A percentile compares a stretch with the other conserved stretches of the same genome.
These are phyloP conservation scores for Fusarium cyanostomum DNA, from an alignment of 2,329 filamentous ascomycete genomes.

Conservation along the genomic window DNA sequence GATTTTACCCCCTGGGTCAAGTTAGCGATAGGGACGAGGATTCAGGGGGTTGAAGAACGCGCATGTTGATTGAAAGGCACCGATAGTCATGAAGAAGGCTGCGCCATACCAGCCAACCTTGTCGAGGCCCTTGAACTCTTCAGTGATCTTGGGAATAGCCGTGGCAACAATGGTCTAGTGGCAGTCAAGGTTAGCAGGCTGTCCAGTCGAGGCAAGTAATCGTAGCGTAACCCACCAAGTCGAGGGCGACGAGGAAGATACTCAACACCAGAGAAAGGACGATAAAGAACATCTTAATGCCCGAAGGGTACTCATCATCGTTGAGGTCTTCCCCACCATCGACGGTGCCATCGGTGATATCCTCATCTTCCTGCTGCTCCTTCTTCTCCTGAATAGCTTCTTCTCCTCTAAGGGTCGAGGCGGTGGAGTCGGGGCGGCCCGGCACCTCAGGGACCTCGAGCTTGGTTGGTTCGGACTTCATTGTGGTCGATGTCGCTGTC, in stretches of 20 bases:
- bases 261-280: constrained; percentile 57
- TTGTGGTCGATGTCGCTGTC: constrained; percentile 1
- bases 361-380: constrained; percentile 36
- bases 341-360: constrained; percentile 32
- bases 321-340: constrained; percentile 31
- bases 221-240: constrained; percentile 50
- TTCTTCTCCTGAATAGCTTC: constrained; percentile 42
- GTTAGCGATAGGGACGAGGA: constrained; percentile 28
- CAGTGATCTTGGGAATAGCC: constrained; percentile 65
- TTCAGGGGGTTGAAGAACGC: constrained; percentile 33
- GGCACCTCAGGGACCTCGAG: constrained; percentile 38
- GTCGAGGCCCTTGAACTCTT: constrained; percentile 60
- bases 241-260: constrained; percentile 61
- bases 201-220: not conserved
- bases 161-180: constrained; percentile 64
- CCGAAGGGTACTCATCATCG: constrained; percentile 52
- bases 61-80: constrained; percentile 56
- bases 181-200: constrained; percentile 3
- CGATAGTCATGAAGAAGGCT: constrained; percentile 62
- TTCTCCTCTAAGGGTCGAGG: constrained; percentile 45
- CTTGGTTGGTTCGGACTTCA: constrained; percentile 24
- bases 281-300: constrained; percentile 53
- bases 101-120: constrained; percentile 69
- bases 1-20: constrained; percentile 54
- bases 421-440: constrained; percentile 41